These are phyloP conservation scores for Alternaria brassicicola DNA, from an alignment of 2,329 filamentous ascomycete genomes.

Conservation along the genomic window DNA sequence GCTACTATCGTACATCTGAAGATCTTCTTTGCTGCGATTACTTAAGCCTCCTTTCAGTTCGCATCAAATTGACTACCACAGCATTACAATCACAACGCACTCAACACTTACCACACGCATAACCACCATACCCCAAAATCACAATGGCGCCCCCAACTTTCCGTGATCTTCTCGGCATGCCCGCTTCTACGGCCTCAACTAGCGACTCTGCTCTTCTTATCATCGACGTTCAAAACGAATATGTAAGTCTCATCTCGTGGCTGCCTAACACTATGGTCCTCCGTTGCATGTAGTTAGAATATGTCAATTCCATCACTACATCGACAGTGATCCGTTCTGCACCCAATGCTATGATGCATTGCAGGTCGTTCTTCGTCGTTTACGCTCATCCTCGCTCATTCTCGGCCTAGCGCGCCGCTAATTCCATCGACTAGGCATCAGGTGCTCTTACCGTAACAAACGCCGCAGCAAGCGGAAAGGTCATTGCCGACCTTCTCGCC, in stretches of 20 bases:
- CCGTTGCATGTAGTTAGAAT: not conserved
- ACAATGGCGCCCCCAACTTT: conserved; percentile 42
- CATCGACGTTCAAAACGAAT: conserved; percentile 16
- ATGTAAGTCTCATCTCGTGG: conserved; percentile 58
- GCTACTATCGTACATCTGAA: not conserved
- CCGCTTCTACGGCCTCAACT: conserved; percentile 62
- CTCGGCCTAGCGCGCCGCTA: not conserved
- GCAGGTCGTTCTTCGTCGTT: not conserved
- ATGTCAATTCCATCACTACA: too few species aligned
- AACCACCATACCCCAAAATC: not conserved
- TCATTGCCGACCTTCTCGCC: conserved; percentile 62
- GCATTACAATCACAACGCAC: not conserved
- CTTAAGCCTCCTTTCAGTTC: not conserved
- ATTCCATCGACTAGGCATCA: conserved; percentile 42
- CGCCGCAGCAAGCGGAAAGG: conserved; percentile 60
- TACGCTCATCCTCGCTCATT: not conserved
- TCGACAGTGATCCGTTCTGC: not conserved
- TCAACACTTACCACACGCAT: not conserved
- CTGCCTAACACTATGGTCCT: conserved; percentile 55
- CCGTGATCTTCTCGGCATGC: conserved; percentile 61
- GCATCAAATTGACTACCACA: not conserved
- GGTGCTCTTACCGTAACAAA: conserved; percentile 64
- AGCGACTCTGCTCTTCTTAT: conserved; percentile 55
- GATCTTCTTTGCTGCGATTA: not conserved
- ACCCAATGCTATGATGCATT: not conserved